phyloP scores from a whole-genome alignment of 2,329 filamentous ascomycete genomes.

The Catunica adiposa region DNA sequence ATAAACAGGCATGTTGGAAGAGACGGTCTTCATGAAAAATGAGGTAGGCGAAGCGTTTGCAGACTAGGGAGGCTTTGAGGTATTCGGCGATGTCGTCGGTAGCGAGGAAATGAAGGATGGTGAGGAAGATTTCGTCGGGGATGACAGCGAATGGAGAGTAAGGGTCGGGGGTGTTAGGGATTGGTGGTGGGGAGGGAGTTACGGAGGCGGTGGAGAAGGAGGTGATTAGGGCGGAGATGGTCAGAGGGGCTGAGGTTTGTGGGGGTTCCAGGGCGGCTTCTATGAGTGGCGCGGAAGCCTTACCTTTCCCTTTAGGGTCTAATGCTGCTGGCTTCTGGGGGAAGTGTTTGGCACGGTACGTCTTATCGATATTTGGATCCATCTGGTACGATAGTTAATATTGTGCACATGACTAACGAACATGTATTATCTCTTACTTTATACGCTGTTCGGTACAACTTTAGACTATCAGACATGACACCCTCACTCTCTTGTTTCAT shows the following conservation, averaged over 20 bases:
- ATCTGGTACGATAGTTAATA: constrained; percentile 35
- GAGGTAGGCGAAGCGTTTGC: constrained; percentile 73
- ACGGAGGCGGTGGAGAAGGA: constrained; percentile 60
- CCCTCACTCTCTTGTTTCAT: constrained; percentile 78
- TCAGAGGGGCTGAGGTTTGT: constrained; percentile 22
- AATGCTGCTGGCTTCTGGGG: constrained; percentile 27
- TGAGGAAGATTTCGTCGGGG: constrained; percentile 69
- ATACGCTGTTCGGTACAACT: constrained; percentile 79
- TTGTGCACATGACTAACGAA: neutral
- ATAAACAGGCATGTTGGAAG: constrained; percentile 64
- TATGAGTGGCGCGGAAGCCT: constrained; percentile 20
- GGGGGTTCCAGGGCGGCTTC: constrained; percentile 22
- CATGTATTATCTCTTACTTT: constrained; percentile 35
- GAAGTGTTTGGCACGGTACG: constrained; percentile 85
- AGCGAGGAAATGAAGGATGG: constrained; percentile 60
- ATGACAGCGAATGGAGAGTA: constrained; percentile 65
- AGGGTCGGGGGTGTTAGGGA: constrained; percentile 54
- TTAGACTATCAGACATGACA: constrained; percentile 73
- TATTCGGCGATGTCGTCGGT: constrained; percentile 61
- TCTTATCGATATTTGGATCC: constrained; percentile 67
- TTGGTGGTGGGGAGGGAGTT: constrained; percentile 44
- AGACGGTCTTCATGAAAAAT: constrained; percentile 69
- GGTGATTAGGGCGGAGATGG: constrained; percentile 52
- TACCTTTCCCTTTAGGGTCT: neutral
- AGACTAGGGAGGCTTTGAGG: constrained; percentile 59